phyloP scores from a whole-genome alignment of 345 rosid genomes.

The Brassica carinata region DNA sequence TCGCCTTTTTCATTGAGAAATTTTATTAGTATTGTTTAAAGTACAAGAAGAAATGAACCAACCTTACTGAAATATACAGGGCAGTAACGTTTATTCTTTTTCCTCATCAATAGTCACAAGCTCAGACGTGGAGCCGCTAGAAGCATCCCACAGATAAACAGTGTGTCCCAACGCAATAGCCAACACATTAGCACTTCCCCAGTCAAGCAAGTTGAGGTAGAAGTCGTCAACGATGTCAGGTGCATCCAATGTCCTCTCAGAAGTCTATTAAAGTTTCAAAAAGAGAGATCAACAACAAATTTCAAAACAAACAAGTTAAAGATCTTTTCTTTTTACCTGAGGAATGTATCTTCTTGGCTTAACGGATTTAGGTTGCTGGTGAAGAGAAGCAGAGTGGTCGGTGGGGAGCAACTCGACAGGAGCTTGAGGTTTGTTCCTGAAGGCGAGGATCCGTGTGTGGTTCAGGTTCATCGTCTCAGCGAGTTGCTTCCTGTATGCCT shows the following conservation, averaged over 20 bases:
- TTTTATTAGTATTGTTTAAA: background rate
- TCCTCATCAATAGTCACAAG: conserved; percentile 42
- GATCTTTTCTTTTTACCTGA: background rate
- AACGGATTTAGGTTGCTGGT: background rate
- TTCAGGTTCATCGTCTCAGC: conserved; percentile 1
- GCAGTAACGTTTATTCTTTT: conserved; percentile 77
- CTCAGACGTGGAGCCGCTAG: background rate
- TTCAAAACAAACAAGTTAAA: too few relatives aligned
- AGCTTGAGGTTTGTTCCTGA: conserved; percentile 1
- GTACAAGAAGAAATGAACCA: conserved; percentile 47
- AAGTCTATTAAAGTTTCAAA: background rate
- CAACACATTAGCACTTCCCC: background rate
- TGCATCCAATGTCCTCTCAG: background rate
- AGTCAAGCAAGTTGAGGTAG: conserved; percentile 7
- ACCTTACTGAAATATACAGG: conserved; percentile 97
- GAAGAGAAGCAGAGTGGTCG: conserved; percentile 1
- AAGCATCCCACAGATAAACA: conserved; percentile 5
- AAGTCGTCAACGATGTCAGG: conserved; percentile 1
- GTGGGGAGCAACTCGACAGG: background rate
- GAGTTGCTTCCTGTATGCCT: background rate
- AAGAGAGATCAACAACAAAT: too few relatives aligned
- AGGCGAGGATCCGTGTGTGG: background rate
- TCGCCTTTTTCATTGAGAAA: background rate
- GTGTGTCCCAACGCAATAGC: background rate
- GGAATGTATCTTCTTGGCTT: conserved; percentile 1